Evolutionary conservation across 352 stramenopile genomes (phyloP), one percentile per base, ranked within the genome.

Genomic region (Globisporangium paroecandrum): DNA sequence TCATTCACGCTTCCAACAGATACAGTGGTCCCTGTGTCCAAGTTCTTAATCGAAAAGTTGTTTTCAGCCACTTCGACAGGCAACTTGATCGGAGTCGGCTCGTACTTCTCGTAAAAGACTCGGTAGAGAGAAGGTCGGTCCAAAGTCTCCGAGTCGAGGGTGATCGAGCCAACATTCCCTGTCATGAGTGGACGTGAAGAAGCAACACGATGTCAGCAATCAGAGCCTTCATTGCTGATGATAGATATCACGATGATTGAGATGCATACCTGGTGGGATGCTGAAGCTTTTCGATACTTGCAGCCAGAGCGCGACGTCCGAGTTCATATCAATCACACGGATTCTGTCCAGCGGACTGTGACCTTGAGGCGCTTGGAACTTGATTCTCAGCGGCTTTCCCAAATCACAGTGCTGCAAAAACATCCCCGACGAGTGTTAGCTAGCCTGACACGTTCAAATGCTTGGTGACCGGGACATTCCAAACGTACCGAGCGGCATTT

Each of bases 81-180:
- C 22, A 92, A 61, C 24, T 85, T 73, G 47, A 91, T 74, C 0
- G 82, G 85, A 43, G 77, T 90, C 1, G 86, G 85, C 71, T 93
- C 83, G 54, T 96, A 94, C 68, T 94, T 94, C 43, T 96, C 88
- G 66, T 94, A 94, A 57, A 94, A 90, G 51, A 96, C 87, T 62
- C 85, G 85, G 77, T 94, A 96, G 25, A 94, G 65, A 25, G 86
- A 94, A 10, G 87, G 83, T 13, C 75, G 80, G 47, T 94, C 81
- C 8, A 96, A 78, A 4, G 87, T 91, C 73, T 96, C 88, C 4
- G 83, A 76, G 62, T 96, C 88, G 20, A 96, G 74, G 1, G 84
- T 94, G 68, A 96, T 93, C 20, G 84, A 86, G 2, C 88, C 88
- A 47, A 94, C 79, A 43, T 88, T 71, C 3, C 79, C 79, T 84